Conservation (phyloP, 768 basidiomycete genomes). For the Lenzites betulinus region DNA sequence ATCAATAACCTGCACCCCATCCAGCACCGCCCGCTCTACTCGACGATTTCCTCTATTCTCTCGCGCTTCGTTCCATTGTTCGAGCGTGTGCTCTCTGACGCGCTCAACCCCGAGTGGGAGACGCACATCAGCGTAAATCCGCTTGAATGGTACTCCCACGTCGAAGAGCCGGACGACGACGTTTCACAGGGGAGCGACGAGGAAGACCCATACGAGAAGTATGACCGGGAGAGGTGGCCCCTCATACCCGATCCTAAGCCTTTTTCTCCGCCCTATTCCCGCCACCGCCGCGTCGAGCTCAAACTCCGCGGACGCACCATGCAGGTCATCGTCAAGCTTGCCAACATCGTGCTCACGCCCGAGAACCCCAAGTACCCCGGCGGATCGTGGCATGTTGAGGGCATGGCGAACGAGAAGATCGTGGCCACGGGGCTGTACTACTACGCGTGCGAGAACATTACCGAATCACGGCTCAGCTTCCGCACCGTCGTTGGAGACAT, state of each 20-base stretch:
- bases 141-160: constrained; percentile 11
- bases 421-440: constrained; percentile 26
- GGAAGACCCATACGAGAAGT: neutral
- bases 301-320: constrained; percentile 21
- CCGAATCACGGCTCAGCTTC: constrained; percentile 37
- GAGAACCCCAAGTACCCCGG: constrained; percentile 34
- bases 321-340: constrained; percentile 45
- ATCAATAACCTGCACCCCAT: constrained; percentile 37
- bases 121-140: constrained; percentile 6
- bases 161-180: constrained; percentile 3
- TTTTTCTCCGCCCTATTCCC: constrained; percentile 7
- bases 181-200: neutral
- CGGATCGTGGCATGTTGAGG: constrained; percentile 38
- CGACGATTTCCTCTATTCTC: constrained; percentile 21
- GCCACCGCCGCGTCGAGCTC: neutral
- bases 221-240: constrained; percentile 10
- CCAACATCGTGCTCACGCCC: constrained; percentile 36
- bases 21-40: constrained; percentile 19
- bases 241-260: constrained; percentile 20
- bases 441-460: constrained; percentile 38
- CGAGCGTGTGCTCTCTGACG: constrained; percentile 29
- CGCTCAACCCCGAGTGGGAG: neutral
- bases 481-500: constrained; percentile 26
- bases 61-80: constrained; percentile 31
- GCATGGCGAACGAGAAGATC: constrained; percentile 21